A percentile compares a stretch with the other conserved stretches of the same genome.
These are phyloP conservation scores for Ceratobasidium sp. DNA, from an alignment of 1,284 basidiomycete genomes.

Conservation along the genomic window DNA sequence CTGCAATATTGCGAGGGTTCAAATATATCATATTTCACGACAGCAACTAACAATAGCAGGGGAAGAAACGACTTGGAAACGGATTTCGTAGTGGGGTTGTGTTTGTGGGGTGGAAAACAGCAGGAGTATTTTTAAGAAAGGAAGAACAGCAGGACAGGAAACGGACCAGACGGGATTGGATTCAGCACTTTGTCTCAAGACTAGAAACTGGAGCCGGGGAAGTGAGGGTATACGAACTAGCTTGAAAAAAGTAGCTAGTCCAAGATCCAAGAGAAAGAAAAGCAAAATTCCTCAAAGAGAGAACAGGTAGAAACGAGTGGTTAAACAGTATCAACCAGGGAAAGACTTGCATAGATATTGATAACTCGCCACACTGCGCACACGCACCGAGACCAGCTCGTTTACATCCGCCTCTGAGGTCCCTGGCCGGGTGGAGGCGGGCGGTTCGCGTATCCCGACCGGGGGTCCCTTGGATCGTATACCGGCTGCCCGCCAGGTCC, in stretches of 20 bases:
- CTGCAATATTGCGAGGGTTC: not conserved
- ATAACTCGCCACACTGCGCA: not conserved
- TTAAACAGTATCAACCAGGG: constrained; percentile 19
- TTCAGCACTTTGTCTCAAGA: no score
- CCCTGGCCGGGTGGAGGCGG: constrained; percentile 29
- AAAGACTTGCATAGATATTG: not conserved
- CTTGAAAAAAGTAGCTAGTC: not conserved
- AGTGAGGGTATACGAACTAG: constrained; percentile 15
- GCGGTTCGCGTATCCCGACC: constrained; percentile 31
- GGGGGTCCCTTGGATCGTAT: constrained; percentile 35
- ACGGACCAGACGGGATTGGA: no score
- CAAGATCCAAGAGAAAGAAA: constrained; percentile 23
- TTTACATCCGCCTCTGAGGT: constrained; percentile 32
- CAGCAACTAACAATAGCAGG: constrained; percentile 31
- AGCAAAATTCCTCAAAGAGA: constrained; percentile 18
- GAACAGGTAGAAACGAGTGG: constrained; percentile 16
- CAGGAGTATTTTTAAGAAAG: not conserved
- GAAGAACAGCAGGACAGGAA: constrained; percentile 1
- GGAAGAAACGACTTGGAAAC: constrained; percentile 17
- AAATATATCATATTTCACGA: constrained; percentile 40
- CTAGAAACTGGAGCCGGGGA: no score
- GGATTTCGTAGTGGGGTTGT: constrained; percentile 5
- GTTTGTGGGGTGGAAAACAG: not conserved
- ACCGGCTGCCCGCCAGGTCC: constrained; percentile 5
- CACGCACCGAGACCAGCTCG: constrained; percentile 31